phyloP scores from a whole-genome alignment of 2,329 filamentous ascomycete genomes.

The Ophiocordyceps camponoti-floridani region DNA sequence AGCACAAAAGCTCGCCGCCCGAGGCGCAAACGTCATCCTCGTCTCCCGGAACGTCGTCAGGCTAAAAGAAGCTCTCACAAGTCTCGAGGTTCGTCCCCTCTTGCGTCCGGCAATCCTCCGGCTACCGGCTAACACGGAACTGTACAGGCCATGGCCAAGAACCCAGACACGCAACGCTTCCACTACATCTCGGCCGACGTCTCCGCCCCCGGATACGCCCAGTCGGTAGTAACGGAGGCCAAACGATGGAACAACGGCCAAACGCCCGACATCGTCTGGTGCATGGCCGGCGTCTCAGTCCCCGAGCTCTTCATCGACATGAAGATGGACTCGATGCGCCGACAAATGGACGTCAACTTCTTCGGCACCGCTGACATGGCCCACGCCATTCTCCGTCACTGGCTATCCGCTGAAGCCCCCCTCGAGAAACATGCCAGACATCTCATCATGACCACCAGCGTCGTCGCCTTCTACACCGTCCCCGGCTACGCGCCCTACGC shows the following conservation, averaged over 20 bases:
- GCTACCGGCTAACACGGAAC: neutral
- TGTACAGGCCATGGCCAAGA: slow-evolving; percentile 43
- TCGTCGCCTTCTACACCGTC: slow-evolving; percentile 56
- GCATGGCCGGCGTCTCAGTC: slow-evolving; percentile 57
- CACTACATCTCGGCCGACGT: slow-evolving; percentile 73
- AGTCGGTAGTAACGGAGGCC: slow-evolving; percentile 50
- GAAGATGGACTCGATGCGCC: slow-evolving; percentile 44
- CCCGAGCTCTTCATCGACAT: slow-evolving; percentile 67
- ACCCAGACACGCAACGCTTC: slow-evolving; percentile 56
- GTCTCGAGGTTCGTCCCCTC: slow-evolving; percentile 38
- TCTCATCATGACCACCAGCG: slow-evolving; percentile 73
- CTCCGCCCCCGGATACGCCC: slow-evolving; percentile 49
- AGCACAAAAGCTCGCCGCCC: slow-evolving; percentile 55
- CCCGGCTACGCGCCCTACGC: slow-evolving; percentile 73
- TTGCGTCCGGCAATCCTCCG: neutral
- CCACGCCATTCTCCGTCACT: slow-evolving; percentile 57
- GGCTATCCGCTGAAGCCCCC: slow-evolving; percentile 39
- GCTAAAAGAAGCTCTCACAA: slow-evolving; percentile 50
- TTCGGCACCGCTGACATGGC: slow-evolving; percentile 76
- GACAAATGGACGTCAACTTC: slow-evolving; percentile 87
- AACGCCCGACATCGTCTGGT: slow-evolving; percentile 78
- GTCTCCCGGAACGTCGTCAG: slow-evolving; percentile 63
- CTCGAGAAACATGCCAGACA: slow-evolving; percentile 42
- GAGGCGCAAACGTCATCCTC: slow-evolving; percentile 75
- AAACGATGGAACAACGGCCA: slow-evolving; percentile 60